These are phyloP conservation scores for Neurospora terricola DNA, from an alignment of 495 filamentous ascomycete species.

Conservation along the genomic window DNA sequence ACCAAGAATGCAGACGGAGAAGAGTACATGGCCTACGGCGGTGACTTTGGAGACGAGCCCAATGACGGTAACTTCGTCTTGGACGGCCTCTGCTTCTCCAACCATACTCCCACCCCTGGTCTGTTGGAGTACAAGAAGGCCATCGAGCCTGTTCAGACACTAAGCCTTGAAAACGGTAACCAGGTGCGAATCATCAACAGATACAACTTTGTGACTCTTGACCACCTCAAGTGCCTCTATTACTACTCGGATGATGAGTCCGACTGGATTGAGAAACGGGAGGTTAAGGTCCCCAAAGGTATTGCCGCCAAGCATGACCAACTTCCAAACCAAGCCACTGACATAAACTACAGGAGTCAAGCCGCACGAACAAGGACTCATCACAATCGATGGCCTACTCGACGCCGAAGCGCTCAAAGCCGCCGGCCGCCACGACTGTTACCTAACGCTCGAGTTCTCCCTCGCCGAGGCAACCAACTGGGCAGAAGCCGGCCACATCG, in stretches of 20 bases:
- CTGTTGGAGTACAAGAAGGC: conserved; percentile 55
- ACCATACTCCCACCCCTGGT: conserved; percentile 51
- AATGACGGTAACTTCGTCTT: conserved; percentile 62
- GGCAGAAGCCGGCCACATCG: conserved; percentile 35
- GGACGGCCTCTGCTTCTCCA: conserved; percentile 53
- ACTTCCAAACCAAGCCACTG: background rate
- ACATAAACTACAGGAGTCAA: conserved; percentile 24
- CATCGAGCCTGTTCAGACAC: conserved; percentile 49
- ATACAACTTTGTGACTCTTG: conserved; percentile 43
- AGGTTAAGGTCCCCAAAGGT: conserved; percentile 28
- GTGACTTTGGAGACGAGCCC: conserved; percentile 61
- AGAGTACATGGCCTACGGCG: conserved; percentile 58
- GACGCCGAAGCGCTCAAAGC: background rate
- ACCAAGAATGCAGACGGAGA: conserved; percentile 44
- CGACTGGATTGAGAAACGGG: conserved; percentile 9
- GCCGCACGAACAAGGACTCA: conserved; percentile 23
- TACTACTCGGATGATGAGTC: background rate
- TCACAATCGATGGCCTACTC: conserved; percentile 17
- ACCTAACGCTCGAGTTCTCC: conserved; percentile 39
- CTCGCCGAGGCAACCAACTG: conserved; percentile 30
- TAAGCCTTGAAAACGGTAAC: conserved; percentile 16
- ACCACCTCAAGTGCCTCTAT: conserved; percentile 31
- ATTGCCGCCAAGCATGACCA: background rate
- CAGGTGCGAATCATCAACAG: conserved; percentile 40
- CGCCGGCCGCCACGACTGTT: conserved; percentile 17